Evolutionary conservation across 257 asterid species (phyloP), one percentile per base, ranked within the genome.

Genomic region (Capsicum chinense): DNA sequence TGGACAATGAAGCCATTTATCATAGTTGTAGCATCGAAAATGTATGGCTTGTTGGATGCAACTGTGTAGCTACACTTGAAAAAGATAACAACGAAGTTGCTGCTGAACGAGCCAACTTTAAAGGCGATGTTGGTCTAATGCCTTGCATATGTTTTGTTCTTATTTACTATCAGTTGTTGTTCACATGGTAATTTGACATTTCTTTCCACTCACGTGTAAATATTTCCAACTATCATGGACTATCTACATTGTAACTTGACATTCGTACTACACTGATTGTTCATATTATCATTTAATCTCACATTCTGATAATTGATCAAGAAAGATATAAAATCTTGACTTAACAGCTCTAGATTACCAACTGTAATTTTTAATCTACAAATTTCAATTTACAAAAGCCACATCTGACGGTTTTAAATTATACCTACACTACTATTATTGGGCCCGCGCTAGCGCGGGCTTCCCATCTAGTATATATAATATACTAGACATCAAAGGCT

Each of bases 1-100:
- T 95, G 89, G 98, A 95, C 87, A 95, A 95, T 54, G 98, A 95
- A 91, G 98, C 98, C 84, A 95, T 95, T 33, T 95, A 95, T 60
- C 98, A 95, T 85, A 95, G 93, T 71, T 92, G 98, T 86, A 83
- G 98, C 98, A 94, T 47, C 97, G 97, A 68, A 94, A 94, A 63
- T 94, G 92, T 88, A 94, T 94, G 98, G 97, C 98, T n/a, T 94
- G 98, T 89, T 93, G 99, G 93, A 95, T 95, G 98, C 92, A 93
- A 82, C 98, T 1, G 33, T 26, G 33, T 26, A 26, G 33, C 33
- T 26, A 2, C 33, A 26, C 33, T 26, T 26, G 33, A 26, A 26
- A 26, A 26, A 26, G 2, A 26, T 26, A 26, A 26, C 2, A 2
- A 26, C 33, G 33, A 26, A 26, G 33, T 26, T 26, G 33, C 2